Evolutionary conservation across 2,329 filamentous ascomycete species (phyloP), one percentile per base, ranked within the genome.

Genomic region (Aspergillus spinulosporus): DNA sequence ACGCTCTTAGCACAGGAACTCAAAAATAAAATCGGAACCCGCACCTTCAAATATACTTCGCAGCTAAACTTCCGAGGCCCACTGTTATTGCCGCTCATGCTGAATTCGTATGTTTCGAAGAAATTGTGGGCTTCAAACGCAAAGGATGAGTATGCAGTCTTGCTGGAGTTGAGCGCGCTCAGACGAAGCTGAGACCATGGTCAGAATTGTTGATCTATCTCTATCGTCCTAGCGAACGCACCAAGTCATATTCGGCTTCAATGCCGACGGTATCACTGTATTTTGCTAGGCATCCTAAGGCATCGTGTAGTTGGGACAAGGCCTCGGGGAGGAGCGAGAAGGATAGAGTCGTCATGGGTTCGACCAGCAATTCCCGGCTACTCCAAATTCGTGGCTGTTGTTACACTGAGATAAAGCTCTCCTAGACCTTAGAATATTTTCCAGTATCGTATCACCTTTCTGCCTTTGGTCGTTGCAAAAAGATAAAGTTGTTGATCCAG

Each of bases 181-280:
- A 88, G 71, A 2, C 82, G 81, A 59, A 87, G 80, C 84, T 12
- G 21, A 32, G 2, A 4, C n/a, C 12, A 21, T 31, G 7, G 55
- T 67, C 44, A 64, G 60, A 48, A 28, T n/a, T 26, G 14, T 7
- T 11, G 15, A 21, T 1, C 2, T 11, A 7, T n/a, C 21, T 7
- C 7, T n/a, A 21, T 9, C 9, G 21, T 21, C 8, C 12, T n/a
- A 12, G 2, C 6, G 5, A 5, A 51, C 28, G 9, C n/a, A 56
- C 70, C 69, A 79, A 77, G 59, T 84, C 80, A 60, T 76, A 75
- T 65, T 81, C 79, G 36, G 84, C 84, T 70, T 88, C 85, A 53
- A 88, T 77, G 21, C 82, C 82, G 11, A 87, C 82, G 2, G 77
- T 78, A 61, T 88, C 85, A 68, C 81, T 83, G 71, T 87, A 87